These are phyloP conservation scores for Daldinia bambusicola DNA, from an alignment of 495 filamentous ascomycete genomes.

Conservation along the genomic window DNA sequence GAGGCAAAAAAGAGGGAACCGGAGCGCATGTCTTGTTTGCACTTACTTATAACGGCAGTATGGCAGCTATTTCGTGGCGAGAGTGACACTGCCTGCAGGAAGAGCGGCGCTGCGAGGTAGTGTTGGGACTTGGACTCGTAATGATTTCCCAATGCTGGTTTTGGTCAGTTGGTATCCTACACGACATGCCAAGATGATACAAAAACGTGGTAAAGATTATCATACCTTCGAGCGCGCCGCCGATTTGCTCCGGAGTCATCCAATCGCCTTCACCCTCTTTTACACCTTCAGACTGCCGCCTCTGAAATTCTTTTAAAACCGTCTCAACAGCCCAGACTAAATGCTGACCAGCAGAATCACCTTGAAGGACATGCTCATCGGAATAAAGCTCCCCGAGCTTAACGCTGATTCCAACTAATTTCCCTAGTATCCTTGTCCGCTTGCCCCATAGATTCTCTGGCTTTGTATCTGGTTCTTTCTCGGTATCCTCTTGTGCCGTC, in stretches of 20 bases:
- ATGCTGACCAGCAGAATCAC: slow-evolving; percentile 74
- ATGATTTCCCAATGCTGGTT: slow-evolving; percentile 71
- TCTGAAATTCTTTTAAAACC: slow-evolving; percentile 73
- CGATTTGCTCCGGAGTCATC: slow-evolving; percentile 77
- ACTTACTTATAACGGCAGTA: slow-evolving; percentile 75
- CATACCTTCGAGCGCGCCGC: slow-evolving; percentile 74
- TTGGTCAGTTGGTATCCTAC: slow-evolving; percentile 17
- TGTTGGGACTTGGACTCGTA: slow-evolving; percentile 75
- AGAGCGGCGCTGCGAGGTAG: slow-evolving; percentile 87
- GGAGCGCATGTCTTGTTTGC: slow-evolving; percentile 1
- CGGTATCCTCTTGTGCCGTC: slow-evolving; percentile 44
- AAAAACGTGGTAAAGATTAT: slow-evolving; percentile 5
- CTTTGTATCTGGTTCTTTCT: slow-evolving; percentile 39
- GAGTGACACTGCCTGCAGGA: slow-evolving; percentile 80
- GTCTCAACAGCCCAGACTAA: slow-evolving; percentile 88
- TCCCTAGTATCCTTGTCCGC: slow-evolving; percentile 74
- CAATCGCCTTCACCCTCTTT: slow-evolving; percentile 74
- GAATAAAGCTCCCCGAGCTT: slow-evolving; percentile 86
- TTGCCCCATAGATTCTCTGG: slow-evolving; percentile 66
- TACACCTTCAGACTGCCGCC: slow-evolving; percentile 70
- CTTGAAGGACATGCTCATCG: slow-evolving; percentile 65
- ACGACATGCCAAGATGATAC: slow-evolving; percentile 20
- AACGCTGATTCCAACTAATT: slow-evolving; percentile 75
- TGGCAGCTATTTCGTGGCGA: slow-evolving; percentile 67
- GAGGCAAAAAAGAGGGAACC: background rate